phyloP scores from a whole-genome alignment of 208 protist genomes.

The Naegleria fowleri region DNA sequence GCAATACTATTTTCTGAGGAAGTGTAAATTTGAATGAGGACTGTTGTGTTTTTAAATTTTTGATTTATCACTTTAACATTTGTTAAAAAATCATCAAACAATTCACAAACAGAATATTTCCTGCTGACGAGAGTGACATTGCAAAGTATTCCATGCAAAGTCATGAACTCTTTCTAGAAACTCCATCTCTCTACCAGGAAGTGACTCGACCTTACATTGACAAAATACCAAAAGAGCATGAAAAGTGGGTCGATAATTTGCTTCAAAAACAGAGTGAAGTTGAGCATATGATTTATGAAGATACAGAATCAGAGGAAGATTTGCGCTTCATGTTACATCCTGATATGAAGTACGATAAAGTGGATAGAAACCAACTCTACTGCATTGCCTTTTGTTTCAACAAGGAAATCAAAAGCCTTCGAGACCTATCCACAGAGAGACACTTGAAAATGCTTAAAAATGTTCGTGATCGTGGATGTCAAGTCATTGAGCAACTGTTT shows the following conservation, averaged over 20 bases:
- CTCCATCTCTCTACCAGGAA: neutral
- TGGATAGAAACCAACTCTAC: neutral
- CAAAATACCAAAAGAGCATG: neutral
- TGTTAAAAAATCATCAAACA: neutral
- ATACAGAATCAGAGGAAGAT: neutral
- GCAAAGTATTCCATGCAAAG: neutral
- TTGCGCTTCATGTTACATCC: neutral
- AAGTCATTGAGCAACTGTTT: constrained; percentile 30
- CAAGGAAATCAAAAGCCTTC: neutral
- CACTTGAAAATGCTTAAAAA: constrained; percentile 35
- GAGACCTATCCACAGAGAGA: constrained; percentile 24
- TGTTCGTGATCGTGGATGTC: neutral
- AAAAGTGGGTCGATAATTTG: neutral
- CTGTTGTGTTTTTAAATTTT: no score
- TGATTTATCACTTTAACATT: no score
- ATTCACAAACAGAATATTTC: neutral
- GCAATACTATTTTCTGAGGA: no score
- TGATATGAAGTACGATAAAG: neutral
- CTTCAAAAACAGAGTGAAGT: neutral
- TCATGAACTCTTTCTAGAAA: neutral
- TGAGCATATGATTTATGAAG: neutral
- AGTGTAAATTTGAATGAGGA: no score
- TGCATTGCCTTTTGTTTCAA: neutral
- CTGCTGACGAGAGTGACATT: neutral
- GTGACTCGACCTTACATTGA: neutral